Evolutionary conservation across 495 filamentous ascomycete species (phyloP).

Genomic region (Annulohypoxylon stygium): DNA sequence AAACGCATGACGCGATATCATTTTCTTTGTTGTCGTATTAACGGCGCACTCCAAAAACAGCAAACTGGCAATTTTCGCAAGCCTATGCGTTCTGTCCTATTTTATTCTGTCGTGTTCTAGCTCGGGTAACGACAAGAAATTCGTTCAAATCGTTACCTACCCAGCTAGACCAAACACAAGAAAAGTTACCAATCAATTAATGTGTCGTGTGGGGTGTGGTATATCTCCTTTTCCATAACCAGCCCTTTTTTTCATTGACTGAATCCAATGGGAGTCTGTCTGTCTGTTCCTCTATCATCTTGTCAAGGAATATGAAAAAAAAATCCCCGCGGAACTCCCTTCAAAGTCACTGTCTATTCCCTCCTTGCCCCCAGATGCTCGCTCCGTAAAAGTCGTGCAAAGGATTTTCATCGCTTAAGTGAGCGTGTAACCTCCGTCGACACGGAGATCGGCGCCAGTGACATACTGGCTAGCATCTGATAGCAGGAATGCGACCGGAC

Average conservation of each 20-base stretch:
- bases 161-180: slow-evolving; percentile 12
- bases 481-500: slow-evolving; percentile 88
- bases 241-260: slow-evolving; percentile 16
- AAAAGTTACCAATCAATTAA: slow-evolving; percentile 5
- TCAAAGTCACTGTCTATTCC: slow-evolving; percentile 19
- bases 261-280: slow-evolving; percentile 2
- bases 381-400: slow-evolving; percentile 1
- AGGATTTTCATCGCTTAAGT: slow-evolving; percentile 65
- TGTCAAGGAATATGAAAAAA: background rate
- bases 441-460: slow-evolving; percentile 88
- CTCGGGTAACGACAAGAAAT: background rate
- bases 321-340: slow-evolving; percentile 25
- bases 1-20: background rate
- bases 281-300: slow-evolving; percentile 28
- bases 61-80: background rate
- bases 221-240: background rate
- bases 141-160: background rate
- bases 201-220: slow-evolving; percentile 6
- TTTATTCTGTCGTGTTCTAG: background rate
- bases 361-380: slow-evolving; percentile 16
- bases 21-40: slow-evolving; percentile 15
- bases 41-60: background rate
- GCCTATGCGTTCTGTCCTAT: slow-evolving; percentile 7
- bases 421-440: slow-evolving; percentile 92
- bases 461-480: slow-evolving; percentile 89